A percentile compares a stretch with the other conserved stretches of the same genome.
Conservation (phyloP, 1,284 basidiomycete species). For the Cutaneotrichosporon arboriforme region DNA sequence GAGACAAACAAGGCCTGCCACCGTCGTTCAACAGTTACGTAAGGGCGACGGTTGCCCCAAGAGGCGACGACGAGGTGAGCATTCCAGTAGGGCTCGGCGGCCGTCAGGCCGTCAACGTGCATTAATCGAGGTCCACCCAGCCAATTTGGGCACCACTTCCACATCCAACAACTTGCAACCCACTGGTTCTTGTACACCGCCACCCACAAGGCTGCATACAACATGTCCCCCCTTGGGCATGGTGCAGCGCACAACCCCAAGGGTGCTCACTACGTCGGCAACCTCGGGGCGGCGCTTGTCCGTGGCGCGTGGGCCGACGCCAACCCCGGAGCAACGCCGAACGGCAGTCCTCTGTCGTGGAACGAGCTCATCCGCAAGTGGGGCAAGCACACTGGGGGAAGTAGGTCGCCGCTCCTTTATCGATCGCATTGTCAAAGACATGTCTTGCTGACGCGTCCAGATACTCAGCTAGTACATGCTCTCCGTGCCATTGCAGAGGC, state of each 20-base stretch:
- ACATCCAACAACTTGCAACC: too few relatives aligned
- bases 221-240: conserved; percentile 3
- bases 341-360: conserved; percentile 62
- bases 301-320: conserved; percentile 43
- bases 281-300: conserved; percentile 39
- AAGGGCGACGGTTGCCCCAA: too few relatives aligned
- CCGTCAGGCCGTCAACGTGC: too few relatives aligned
- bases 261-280: conserved; percentile 38
- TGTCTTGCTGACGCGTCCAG: conserved; percentile 14
- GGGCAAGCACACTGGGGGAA: conserved; percentile 68
- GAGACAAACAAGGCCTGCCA: too few relatives aligned
- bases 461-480: conserved; percentile 33
- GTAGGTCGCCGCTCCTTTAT: conserved; percentile 29
- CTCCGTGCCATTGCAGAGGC: conserved; percentile 42
- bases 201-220: not conserved
- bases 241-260: conserved; percentile 29
- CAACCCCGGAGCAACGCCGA: conserved; percentile 59
- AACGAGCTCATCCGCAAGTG: conserved; percentile 77
- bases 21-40: too few relatives aligned
- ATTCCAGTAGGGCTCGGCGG: too few relatives aligned
- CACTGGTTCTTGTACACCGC: too few relatives aligned
- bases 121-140: too few relatives aligned
- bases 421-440: not conserved
- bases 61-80: too few relatives aligned
- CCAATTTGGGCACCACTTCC: too few relatives aligned